Conservation (phyloP, 148 eudicot species). For the Rheum nobile region DNA sequence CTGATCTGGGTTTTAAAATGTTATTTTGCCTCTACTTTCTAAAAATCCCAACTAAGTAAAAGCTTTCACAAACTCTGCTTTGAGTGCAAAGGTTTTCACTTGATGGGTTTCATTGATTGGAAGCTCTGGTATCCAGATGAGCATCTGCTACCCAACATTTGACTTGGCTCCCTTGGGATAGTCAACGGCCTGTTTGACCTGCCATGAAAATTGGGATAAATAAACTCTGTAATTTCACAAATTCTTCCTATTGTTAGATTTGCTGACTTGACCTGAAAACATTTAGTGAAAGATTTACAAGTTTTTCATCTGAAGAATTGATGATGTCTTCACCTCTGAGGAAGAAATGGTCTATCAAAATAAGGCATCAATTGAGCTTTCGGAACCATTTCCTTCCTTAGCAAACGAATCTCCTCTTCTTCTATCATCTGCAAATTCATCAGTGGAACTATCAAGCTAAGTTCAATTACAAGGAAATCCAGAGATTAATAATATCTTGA, state of each 20-base stretch:
- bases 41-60: background rate
- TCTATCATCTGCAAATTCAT: conserved; percentile 38
- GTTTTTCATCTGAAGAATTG: background rate
- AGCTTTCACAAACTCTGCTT: background rate
- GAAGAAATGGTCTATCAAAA: conserved; percentile 59
- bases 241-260: background rate
- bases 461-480: background rate
- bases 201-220: background rate
- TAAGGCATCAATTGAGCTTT: conserved; percentile 79
- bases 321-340: conserved; percentile 37
- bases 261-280: background rate
- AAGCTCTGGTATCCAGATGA: background rate
- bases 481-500: background rate
- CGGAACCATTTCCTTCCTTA: conserved; percentile 72
- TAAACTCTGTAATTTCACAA: background rate
- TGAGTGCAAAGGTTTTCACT: background rate
- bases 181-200: conserved; percentile 10
- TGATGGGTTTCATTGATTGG: background rate
- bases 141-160: background rate
- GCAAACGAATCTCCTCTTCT: conserved; percentile 53
- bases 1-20: background rate
- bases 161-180: conserved; percentile 2
- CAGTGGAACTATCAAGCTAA: background rate
- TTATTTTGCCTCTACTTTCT: background rate
- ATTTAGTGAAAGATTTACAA: background rate